Evolutionary conservation across 495 filamentous ascomycete species (phyloP), one percentile per base, ranked within the genome.

Genomic region (Immersiella caudata): DNA sequence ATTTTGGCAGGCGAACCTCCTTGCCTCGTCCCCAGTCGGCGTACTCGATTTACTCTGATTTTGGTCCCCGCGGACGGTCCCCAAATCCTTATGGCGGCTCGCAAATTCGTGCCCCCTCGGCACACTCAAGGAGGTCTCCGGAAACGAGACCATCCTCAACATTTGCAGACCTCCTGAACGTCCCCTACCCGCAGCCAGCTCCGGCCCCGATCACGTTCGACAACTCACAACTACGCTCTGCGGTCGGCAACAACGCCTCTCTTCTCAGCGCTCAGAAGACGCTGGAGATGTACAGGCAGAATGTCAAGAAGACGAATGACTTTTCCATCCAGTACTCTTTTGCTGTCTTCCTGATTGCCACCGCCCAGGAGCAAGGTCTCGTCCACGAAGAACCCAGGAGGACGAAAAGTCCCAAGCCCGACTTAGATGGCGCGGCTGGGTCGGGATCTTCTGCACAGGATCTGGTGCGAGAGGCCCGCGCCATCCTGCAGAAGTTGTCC

Each of bases 271-370:
- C 92, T 36, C 89, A 91, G 72, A 90, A 97, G 74, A 98, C 95
- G 1, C 84, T 99, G 64, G 94, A 98, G 67, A 97, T 97, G 94
- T 99, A 99, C 74, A 85, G 96, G 29, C 88, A 89, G 50, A 98
- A 97, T 74, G 91, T 97, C 24, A 98, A 97, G 82, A 99, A 98
- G 77, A 94, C 94, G 0, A 94, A 92, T 67, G 92, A 97, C 74
- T 86, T 90, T 6, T 85, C 88, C 6, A 88, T 94, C 25, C 92
- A 96, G 75, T 98, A 98, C 78, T 94, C 96, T 26, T 97, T 99
- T 72, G 95, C 96, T 4, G 84, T 97, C 54, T 97, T 94, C 79
- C 89, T 99, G 84, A 87, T 97, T 64, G 89, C 92, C 54, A 87
- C 91, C 21, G 93, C 93, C 60, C 89, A 91, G 69, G 90, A 97